Conservation (phyloP, 108 stramenopile species). For the Tribonema minus region DNA sequence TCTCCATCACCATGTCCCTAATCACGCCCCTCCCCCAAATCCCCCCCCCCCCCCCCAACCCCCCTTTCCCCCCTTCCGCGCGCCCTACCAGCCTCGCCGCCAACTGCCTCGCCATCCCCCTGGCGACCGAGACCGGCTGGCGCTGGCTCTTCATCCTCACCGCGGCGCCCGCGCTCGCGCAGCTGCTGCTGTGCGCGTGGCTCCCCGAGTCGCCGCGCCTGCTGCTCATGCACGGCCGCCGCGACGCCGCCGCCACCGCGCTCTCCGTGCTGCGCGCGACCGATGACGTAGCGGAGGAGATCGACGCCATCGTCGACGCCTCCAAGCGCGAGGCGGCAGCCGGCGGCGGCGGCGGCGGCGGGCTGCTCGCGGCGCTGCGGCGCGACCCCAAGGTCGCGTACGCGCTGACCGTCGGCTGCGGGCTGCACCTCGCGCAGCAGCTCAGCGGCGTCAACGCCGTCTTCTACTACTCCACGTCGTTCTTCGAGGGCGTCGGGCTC, state of each 20-base stretch:
- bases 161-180: conserved; percentile 62
- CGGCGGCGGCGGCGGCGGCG: too few species aligned
- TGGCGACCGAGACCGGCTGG: conserved; percentile 60
- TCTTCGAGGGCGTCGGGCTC: conserved; percentile 87
- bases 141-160: conserved; percentile 78
- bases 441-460: too few species aligned
- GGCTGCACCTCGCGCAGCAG: conserved; percentile 87
- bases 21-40: too few species aligned
- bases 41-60: too few species aligned
- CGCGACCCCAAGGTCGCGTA: too few species aligned
- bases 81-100: conserved; percentile 39
- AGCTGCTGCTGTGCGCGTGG: conserved; percentile 52
- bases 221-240: neutral
- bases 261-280: neutral
- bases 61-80: too few species aligned
- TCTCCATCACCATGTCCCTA: too few species aligned
- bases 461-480: conserved; percentile 91
- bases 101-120: conserved; percentile 73
- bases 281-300: neutral
- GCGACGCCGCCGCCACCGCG: neutral
- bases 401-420: too few species aligned
- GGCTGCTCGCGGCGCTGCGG: too few species aligned
- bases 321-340: too few species aligned
- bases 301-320: neutral
- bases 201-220: neutral